These are phyloP conservation scores for Debaryomyces coudertii DNA, from an alignment of 1,139 yeast genomes.

Conservation along the genomic window DNA sequence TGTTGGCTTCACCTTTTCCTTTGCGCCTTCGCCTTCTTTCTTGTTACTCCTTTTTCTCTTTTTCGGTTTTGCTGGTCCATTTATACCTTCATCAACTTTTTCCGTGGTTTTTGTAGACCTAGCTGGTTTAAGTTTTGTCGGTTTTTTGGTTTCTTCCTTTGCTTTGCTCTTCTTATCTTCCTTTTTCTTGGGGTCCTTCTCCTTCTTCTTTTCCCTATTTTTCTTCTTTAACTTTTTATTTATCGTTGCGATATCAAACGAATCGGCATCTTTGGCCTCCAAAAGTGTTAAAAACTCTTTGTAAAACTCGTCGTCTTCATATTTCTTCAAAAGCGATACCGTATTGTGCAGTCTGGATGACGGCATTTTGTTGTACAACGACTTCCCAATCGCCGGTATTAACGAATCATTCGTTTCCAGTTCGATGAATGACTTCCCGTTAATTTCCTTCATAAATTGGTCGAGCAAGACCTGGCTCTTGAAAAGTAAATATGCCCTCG, in stretches of 20 bases:
- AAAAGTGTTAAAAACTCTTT: conserved; percentile 19
- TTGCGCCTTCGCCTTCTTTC: neutral
- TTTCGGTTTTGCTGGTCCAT: conserved; percentile 1
- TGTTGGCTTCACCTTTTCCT: conserved; percentile 4
- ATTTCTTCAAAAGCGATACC: neutral
- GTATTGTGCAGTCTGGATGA: neutral
- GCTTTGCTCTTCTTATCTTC: conserved; percentile 7
- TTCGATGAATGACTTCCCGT: conserved; percentile 27
- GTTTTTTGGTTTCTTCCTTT: conserved; percentile 12
- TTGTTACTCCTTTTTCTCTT: conserved; percentile 5
- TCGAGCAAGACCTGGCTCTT: conserved; percentile 17
- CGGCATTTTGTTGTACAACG: conserved; percentile 30
- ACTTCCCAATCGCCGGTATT: conserved; percentile 28
- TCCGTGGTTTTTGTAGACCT: conserved; percentile 3
- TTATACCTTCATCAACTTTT: conserved; percentile 1
- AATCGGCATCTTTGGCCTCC: conserved; percentile 16
- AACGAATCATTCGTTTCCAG: conserved; percentile 25
- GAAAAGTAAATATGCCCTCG: conserved; percentile 34
- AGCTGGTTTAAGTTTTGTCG: conserved; percentile 1
- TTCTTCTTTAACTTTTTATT: conserved; percentile 15
- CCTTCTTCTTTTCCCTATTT: conserved; percentile 14
- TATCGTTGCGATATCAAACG: conserved; percentile 19
- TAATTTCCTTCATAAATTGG: conserved; percentile 20
- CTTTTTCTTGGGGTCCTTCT: conserved; percentile 8
- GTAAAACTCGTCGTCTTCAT: conserved; percentile 15